Percentiles rank a stretch among this genome's conserved stretches.
Conservation (phyloP, 2,329 filamentous ascomycete genomes). For the Verticillium tricorpus region DNA sequence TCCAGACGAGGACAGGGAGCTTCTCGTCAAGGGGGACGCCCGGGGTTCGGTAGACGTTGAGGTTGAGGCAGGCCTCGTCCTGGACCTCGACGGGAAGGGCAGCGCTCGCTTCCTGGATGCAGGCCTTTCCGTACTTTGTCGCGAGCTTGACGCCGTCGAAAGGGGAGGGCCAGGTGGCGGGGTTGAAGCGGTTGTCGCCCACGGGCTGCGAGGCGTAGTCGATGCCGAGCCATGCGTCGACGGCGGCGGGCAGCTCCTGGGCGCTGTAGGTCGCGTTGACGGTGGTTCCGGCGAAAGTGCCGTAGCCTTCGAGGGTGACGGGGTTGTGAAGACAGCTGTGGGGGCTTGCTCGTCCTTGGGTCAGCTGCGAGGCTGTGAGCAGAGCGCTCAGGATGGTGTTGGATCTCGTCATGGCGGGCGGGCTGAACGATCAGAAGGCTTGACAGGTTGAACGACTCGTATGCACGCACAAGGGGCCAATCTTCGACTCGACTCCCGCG, state of each 20-base stretch:
- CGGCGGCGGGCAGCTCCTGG: conserved; percentile 20
- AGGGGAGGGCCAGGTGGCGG: conserved; percentile 31
- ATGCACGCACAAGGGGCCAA: too few relatives aligned
- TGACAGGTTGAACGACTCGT: too few relatives aligned
- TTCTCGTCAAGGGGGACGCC: conserved; percentile 27
- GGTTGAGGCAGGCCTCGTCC: conserved; percentile 32
- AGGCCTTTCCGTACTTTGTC: conserved; percentile 33
- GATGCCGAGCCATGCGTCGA: conserved; percentile 42
- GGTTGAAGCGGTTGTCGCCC: conserved; percentile 33
- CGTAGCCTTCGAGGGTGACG: conserved; percentile 30
- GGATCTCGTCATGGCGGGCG: neutral
- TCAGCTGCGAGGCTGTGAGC: neutral
- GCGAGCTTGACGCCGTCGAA: conserved; percentile 36
- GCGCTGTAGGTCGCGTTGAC: conserved; percentile 28
- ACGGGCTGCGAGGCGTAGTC: conserved; percentile 38
- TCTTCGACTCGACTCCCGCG: neutral
- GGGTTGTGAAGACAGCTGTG: conserved; percentile 7
- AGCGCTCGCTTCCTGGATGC: conserved; percentile 30
- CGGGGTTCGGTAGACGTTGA: conserved; percentile 32
- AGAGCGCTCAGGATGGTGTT: neutral
- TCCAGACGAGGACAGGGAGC: conserved; percentile 33
- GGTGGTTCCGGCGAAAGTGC: conserved; percentile 31
- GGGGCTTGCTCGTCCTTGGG: neutral
- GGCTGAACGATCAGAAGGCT: neutral
- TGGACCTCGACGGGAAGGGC: conserved; percentile 16